Conservation (phyloP, 306 rosid species). For the Medicago arabica region DNA sequence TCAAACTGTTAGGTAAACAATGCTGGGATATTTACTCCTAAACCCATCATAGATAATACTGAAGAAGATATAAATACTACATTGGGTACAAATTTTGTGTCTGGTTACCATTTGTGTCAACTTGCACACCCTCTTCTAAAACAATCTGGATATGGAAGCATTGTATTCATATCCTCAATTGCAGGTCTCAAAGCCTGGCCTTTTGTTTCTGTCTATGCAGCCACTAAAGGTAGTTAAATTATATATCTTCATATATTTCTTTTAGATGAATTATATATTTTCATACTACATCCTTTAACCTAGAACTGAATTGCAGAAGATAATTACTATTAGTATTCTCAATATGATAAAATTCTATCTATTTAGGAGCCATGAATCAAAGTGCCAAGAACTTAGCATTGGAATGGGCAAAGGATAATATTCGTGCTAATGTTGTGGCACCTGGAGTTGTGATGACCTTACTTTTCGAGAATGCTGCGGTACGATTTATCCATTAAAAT, state of each 20-base stretch:
- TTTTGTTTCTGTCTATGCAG: conserved; percentile 51
- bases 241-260: not conserved
- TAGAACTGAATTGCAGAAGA: not conserved
- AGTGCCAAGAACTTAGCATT: conserved; percentile 61
- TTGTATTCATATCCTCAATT: conserved; percentile 48
- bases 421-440: conserved; percentile 63
- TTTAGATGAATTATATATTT: not conserved
- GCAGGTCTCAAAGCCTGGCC: conserved; percentile 45
- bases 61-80: conserved; percentile 34
- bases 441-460: conserved; percentile 51
- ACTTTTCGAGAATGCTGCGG: conserved; percentile 1
- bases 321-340: not conserved
- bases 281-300: not conserved
- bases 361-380: conserved; percentile 65
- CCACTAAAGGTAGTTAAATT: conserved; percentile 59
- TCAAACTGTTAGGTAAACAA: conserved; percentile 43
- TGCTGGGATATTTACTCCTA: conserved; percentile 1
- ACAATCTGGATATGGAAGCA: conserved; percentile 44
- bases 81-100: conserved; percentile 46
- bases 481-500: not conserved
- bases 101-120: conserved; percentile 46
- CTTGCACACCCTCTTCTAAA: conserved; percentile 49
- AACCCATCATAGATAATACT: conserved; percentile 7
- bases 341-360: not conserved
- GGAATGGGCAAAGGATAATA: conserved; percentile 80